These are phyloP conservation scores for Moesziomyces globuligerus DNA, from an alignment of 1,284 basidiomycete genomes.

Conservation along the genomic window DNA sequence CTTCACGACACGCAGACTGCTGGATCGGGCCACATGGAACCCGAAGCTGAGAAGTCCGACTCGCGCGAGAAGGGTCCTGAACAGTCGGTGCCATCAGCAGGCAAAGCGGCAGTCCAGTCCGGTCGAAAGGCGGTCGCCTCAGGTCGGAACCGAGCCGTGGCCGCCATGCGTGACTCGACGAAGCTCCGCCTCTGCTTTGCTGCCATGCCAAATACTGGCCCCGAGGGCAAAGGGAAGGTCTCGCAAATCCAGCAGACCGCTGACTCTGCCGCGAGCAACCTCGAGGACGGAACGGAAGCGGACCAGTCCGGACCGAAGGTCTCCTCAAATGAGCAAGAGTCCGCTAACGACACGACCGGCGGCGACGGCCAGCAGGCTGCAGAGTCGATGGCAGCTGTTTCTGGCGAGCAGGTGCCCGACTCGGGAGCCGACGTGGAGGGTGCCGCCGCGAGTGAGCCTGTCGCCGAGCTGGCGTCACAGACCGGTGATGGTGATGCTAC, in stretches of 20 bases:
- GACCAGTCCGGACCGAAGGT: neutral
- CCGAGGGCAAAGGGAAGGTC: slow-evolving; percentile 40
- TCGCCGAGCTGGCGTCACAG: too few species aligned
- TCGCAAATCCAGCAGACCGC: slow-evolving; percentile 15
- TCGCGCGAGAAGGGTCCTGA: neutral
- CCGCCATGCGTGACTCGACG: slow-evolving; percentile 26
- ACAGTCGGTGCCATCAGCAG: neutral
- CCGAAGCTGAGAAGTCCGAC: neutral
- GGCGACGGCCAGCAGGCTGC: too few species aligned
- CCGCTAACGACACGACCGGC: too few species aligned
- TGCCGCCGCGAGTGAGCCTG: too few species aligned
- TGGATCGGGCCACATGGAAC: too few species aligned
- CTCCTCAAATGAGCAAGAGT: too few species aligned
- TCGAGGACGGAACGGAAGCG: neutral
- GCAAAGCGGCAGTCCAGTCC: neutral
- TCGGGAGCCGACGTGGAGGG: too few species aligned
- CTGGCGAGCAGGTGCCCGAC: too few species aligned
- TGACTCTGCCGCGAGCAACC: neutral
- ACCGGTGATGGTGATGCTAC: too few species aligned
- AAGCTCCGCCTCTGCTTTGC: slow-evolving; percentile 50
- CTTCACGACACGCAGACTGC: too few species aligned
- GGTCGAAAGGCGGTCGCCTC: too few species aligned
- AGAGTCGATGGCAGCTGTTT: too few species aligned
- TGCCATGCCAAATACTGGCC: slow-evolving; percentile 37
- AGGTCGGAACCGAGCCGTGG: neutral